Evolutionary conservation across 1,284 basidiomycete species (phyloP).

Genomic region (Heterobasidion parviporum): DNA sequence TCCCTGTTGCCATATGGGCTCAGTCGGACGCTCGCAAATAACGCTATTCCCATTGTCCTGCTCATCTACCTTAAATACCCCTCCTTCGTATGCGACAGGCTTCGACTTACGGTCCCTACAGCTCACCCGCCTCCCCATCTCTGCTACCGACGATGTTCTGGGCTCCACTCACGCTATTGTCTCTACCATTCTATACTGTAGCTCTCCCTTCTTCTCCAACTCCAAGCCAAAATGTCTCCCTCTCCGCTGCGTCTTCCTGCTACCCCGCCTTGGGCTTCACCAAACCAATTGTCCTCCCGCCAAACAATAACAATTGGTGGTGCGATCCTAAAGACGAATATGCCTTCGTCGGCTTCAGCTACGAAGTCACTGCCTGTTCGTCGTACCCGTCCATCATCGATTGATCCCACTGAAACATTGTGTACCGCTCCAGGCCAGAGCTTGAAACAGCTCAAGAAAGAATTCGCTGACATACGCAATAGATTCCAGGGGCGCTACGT

Average conservation of each 20-base stretch:
- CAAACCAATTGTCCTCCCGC: slow-evolving; percentile 43
- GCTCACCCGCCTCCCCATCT: neutral
- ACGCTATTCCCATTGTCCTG: neutral
- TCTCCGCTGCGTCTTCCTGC: slow-evolving; percentile 20
- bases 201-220: neutral
- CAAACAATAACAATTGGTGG: slow-evolving; percentile 49
- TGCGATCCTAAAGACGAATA: slow-evolving; percentile 54
- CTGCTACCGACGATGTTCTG: neutral
- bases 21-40: neutral
- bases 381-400: neutral
- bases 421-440: slow-evolving; percentile 19
- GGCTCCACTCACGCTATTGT: neutral
- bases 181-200: too few relatives aligned
- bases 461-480: slow-evolving; percentile 56
- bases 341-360: slow-evolving; percentile 67
- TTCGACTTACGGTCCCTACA: neutral
- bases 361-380: slow-evolving; percentile 40
- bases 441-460: slow-evolving; percentile 35
- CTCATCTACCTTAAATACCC: neutral
- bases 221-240: neutral
- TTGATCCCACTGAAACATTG: neutral
- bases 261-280: slow-evolving; percentile 52
- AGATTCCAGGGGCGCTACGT: slow-evolving; percentile 62
- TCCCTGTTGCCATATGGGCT: too few relatives aligned
- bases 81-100: neutral